phyloP scores from a whole-genome alignment of 352 stramenopile genomes.

The Phytophthora megakarya region DNA sequence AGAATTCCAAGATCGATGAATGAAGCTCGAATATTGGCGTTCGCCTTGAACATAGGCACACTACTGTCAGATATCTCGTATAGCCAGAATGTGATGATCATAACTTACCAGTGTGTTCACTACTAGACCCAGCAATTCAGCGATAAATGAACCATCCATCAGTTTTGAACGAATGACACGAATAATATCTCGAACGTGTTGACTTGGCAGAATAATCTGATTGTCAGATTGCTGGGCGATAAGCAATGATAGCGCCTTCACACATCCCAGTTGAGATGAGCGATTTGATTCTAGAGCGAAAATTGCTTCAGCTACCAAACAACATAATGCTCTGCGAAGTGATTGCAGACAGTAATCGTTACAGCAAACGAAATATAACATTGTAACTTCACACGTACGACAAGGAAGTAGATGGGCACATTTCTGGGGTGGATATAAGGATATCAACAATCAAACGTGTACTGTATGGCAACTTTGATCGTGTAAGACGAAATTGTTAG shows the following conservation, averaged over 20 bases:
- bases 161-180: constrained; percentile 33
- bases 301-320: constrained; percentile 21
- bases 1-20: constrained; percentile 38
- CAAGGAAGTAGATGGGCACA: constrained; percentile 1
- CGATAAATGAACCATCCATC: constrained; percentile 15
- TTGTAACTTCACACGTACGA: constrained; percentile 9
- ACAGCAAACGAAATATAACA: not conserved
- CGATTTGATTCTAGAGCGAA: constrained; percentile 5
- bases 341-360: not conserved
- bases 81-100: not conserved
- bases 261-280: constrained; percentile 14
- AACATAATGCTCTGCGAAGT: constrained; percentile 3
- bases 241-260: constrained; percentile 12
- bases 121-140: constrained; percentile 26
- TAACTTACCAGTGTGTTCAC: constrained; percentile 24
- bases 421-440: not conserved
- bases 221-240: constrained; percentile 6
- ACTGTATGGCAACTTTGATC: constrained; percentile 14
- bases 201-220: constrained; percentile 11
- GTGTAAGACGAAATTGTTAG: constrained; percentile 3
- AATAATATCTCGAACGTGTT: constrained; percentile 34
- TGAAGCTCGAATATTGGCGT: constrained; percentile 15
- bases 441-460: constrained; percentile 9
- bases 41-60: constrained; percentile 13
- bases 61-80: not conserved